A percentile compares a stretch with the other conserved stretches of the same genome.
Evolutionary conservation across 192 early-diverging fungal genomes (phyloP).

Genomic region (Irineochytrium annulatum): DNA sequence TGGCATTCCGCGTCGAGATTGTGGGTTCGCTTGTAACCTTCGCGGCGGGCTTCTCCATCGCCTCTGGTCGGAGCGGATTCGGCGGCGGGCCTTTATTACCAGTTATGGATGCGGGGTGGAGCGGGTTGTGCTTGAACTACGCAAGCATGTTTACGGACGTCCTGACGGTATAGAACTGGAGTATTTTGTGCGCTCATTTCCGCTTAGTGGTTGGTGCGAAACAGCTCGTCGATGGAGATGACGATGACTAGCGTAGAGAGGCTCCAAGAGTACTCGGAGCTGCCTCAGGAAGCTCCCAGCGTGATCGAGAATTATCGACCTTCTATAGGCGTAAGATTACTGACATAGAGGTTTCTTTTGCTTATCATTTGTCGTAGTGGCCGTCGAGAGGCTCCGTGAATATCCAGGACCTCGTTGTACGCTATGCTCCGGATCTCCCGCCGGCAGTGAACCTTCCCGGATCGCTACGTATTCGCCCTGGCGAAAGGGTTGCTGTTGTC

Average conservation of each 20-base stretch:
- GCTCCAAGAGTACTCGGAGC: conserved; percentile 68
- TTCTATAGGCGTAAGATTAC: too few relatives aligned
- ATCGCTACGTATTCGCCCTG: conserved; percentile 19
- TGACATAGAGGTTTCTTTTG: too few relatives aligned
- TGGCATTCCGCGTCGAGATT: conserved; percentile 65
- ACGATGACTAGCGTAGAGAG: conserved; percentile 77
- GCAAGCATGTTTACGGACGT: conserved; percentile 77
- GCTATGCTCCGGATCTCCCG: conserved; percentile 3
- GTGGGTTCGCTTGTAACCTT: conserved; percentile 76
- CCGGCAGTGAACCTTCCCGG: conserved; percentile 8
- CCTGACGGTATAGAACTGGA: too few relatives aligned
- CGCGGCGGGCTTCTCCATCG: conserved; percentile 49
- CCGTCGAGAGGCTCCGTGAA: background rate
- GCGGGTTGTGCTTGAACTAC: conserved; percentile 82
- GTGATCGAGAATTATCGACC: too few relatives aligned
- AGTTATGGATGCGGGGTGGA: conserved; percentile 75
- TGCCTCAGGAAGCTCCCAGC: conserved; percentile 70
- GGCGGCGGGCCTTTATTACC: conserved; percentile 5
- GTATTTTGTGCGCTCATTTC: too few relatives aligned
- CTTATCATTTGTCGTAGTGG: conserved; percentile 25
- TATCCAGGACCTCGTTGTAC: conserved; percentile 6
- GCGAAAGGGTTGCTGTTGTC: conserved; percentile 68
- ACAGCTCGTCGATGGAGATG: conserved; percentile 57
- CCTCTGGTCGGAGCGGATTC: too few relatives aligned
- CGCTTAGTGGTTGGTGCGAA: conserved; percentile 18